Percentiles rank a stretch among this genome's conserved stretches.
Evolutionary conservation across 805 yeast species (phyloP).

Genomic region (Barnettozyma salicaria): DNA sequence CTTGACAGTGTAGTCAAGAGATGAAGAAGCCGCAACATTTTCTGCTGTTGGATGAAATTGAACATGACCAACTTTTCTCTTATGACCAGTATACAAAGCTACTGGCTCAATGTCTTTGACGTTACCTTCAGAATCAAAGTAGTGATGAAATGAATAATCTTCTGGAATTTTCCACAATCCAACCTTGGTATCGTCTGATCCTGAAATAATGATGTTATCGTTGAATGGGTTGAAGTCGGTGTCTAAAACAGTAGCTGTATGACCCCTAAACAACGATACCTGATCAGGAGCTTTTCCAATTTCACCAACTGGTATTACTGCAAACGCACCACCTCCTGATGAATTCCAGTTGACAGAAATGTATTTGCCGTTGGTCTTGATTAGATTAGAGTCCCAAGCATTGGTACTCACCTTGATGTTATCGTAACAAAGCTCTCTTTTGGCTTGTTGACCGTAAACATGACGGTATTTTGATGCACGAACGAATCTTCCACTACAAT

Average conservation of each 20-base stretch:
- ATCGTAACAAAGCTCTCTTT: constrained; percentile 42
- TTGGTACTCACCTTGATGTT: constrained; percentile 70
- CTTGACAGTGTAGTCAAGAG: constrained; percentile 86
- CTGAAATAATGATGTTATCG: constrained; percentile 64
- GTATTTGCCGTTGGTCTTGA: constrained; percentile 82
- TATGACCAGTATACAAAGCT: constrained; percentile 74
- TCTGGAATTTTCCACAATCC: constrained; percentile 86
- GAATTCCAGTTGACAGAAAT: constrained; percentile 88
- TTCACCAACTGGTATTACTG: constrained; percentile 80
- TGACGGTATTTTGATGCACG: constrained; percentile 97
- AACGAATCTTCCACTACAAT: constrained; percentile 86
- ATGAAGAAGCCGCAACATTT: constrained; percentile 82
- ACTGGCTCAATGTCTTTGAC: constrained; percentile 66
- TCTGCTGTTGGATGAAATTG: constrained; percentile 84
- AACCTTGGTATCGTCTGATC: constrained; percentile 77
- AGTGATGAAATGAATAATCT: constrained; percentile 64
- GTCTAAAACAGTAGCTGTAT: constrained; percentile 90
- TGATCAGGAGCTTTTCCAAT: constrained; percentile 91
- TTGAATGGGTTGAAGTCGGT: constrained; percentile 94
- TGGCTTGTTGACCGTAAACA: constrained; percentile 83
- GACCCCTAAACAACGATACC: constrained; percentile 92
- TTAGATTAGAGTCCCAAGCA: constrained; percentile 93
- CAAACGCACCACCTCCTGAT: constrained; percentile 97
- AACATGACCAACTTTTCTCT: constrained; percentile 90
- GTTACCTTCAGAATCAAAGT: constrained; percentile 47